Base-by-base conservation (phyloP, 1,284 basidiomycete genomes). In the Nidula niveotomentosa region DNA sequence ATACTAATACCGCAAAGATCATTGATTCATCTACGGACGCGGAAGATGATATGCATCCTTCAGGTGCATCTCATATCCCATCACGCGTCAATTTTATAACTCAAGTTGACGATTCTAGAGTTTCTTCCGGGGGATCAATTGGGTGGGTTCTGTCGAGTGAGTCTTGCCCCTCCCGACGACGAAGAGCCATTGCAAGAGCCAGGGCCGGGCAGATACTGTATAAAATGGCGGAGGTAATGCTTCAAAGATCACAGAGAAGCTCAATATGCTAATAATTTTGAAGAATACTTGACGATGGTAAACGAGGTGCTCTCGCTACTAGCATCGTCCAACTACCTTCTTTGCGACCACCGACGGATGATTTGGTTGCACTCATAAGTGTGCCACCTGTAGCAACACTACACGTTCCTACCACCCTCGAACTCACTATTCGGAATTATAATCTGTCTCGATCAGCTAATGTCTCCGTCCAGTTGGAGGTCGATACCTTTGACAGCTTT, bases 141-240 rank as follows among this genome's bases (percentile, higher is more conserved):
- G 56, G 79, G 77, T 36, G 76, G 84, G 33, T 61, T 79, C 9
- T 85, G 83, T 59, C 77, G 77, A 8, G 69, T 90, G 35, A 75
- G 76, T 46, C 63, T 86, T 55, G 66, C 75, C 2, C 60, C 71
- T 13, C 70, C 69, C 17, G 81, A 81, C 17, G 76, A 78, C n/a
- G 63, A 71, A 15, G 63, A 70, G 15, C 57, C 58, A 17, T 66
- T 67, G 8, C 66, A 65, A 6, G 70, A 83, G 51, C 64, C 71
- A 6, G 76, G 77, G 10, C 82, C 83, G 0, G 90, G 85, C 1
- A 72, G 74, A 53, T 88, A 89, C 60, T 73, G 79, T 39, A 65
- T 93, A 30, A 70, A 65, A 6, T 94, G 91, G 91, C 74, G 80
- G 70, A 83, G 88, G 91, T 86, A 62, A 47, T 70, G 15, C 33